A percentile compares a stretch with the other conserved stretches of the same genome.
phyloP scores from a whole-genome alignment of 1,284 basidiomycete genomes.

The Ceratobasidium sp. region DNA sequence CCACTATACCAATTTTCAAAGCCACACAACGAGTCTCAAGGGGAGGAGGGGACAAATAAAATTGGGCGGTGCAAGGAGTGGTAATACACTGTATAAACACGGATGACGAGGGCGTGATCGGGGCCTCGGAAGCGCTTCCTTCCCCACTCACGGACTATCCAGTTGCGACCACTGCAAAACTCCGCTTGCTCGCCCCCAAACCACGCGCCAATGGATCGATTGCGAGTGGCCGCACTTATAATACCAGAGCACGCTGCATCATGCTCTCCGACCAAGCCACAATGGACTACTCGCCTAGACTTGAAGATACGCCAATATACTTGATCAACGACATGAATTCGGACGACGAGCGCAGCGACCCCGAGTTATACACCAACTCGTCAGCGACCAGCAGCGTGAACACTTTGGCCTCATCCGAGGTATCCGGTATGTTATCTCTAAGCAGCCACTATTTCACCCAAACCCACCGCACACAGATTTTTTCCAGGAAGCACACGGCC shows the following conservation, averaged over 20 bases:
- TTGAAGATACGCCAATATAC: slow-evolving; percentile 1
- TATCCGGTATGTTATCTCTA: background rate
- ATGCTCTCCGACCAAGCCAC: no score
- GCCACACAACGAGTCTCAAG: no score
- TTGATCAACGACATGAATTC: slow-evolving; percentile 8
- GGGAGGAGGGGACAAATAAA: no score
- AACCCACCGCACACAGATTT: background rate
- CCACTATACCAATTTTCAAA: no score
- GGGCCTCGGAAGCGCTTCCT: no score
- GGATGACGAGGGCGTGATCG: no score
- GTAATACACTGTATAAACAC: no score
- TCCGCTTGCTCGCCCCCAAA: no score
- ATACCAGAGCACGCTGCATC: no score
- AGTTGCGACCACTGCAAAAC: no score
- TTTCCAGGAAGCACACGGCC: slow-evolving; percentile 17
- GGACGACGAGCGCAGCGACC: slow-evolving; percentile 18
- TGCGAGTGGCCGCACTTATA: no score
- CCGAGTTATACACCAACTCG: slow-evolving; percentile 21
- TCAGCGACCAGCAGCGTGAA: slow-evolving; percentile 12
- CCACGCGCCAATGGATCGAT: background rate
- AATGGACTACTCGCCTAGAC: background rate
- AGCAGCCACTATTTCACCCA: background rate
- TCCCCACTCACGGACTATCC: background rate
- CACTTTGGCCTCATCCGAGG: background rate
- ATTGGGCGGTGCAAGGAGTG: no score